A percentile compares a stretch with the other conserved stretches of the same genome.
These are phyloP conservation scores for Aphanomyces stellatus DNA, from an alignment of 352 stramenopile species.

Conservation along the genomic window DNA sequence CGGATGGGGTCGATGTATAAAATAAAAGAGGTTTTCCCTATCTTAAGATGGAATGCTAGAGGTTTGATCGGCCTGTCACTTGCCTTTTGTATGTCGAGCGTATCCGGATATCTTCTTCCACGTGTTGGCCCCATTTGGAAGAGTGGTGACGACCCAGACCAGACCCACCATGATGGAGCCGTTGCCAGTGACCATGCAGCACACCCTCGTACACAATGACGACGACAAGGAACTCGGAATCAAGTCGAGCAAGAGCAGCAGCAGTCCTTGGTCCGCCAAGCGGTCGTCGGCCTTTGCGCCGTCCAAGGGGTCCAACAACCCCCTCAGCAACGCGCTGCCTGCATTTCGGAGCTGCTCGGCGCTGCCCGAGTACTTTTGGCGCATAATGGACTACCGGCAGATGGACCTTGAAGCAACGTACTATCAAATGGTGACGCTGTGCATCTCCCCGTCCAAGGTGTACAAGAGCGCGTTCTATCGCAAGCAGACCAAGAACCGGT, in stretches of 20 bases:
- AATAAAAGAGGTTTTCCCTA: background rate
- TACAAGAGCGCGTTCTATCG: constrained; percentile 84
- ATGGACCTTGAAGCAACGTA: constrained; percentile 86
- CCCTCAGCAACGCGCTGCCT: background rate
- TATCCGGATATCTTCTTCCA: background rate
- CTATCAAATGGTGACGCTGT: constrained; percentile 86
- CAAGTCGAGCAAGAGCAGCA: background rate
- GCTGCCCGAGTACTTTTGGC: constrained; percentile 75
- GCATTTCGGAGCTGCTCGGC: constrained; percentile 68
- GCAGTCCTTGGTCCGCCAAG: background rate
- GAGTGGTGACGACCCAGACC: background rate
- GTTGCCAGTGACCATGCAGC: background rate
- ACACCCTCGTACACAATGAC: background rate
- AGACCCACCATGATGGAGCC: constrained; percentile 12
- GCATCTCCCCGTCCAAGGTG: constrained; percentile 72
- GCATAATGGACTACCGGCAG: constrained; percentile 71
- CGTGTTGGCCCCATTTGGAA: background rate
- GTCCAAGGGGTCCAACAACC: background rate
- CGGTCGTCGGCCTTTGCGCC: background rate
- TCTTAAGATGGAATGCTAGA: background rate
- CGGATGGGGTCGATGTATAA: background rate
- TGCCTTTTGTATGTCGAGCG: background rate
- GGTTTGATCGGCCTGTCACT: background rate
- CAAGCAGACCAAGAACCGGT: constrained; percentile 98
- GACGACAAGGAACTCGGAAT: background rate